Evolutionary conservation across 495 filamentous ascomycete species (phyloP), one percentile per base, ranked within the genome.

Genomic region (Elasticomyces elasticus): DNA sequence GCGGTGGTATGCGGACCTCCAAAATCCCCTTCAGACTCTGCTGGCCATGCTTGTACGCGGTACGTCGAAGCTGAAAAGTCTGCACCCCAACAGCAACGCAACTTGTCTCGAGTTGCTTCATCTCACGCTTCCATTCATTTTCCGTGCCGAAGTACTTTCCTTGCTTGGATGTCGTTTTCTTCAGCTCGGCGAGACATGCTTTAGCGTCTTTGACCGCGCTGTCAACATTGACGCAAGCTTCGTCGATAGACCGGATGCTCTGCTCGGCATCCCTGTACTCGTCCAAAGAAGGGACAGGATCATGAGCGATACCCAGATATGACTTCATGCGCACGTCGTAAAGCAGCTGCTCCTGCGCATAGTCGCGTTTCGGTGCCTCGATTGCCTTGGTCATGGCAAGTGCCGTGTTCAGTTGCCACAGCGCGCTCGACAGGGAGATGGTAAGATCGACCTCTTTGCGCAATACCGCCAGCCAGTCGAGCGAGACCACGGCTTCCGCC

Each of bases 281-380:
- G 4, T 80, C 76, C 52, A 76, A 88, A 0, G 80, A 71, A 0
- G 84, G 79, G n/a, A 89, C 69, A 55, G 83, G 79, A 0, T 89
- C 87, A 9, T 88, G 68, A 20, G 75, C 73, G 37, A 96, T 79
- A 5, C 70, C 62, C 6, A 82, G 70, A 55, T 94, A 96, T 0
- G 89, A 88, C 62, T 87, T 91, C 89, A 95, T 92, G 31, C 92
- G 84, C 2, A 94, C 69, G 57, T 92, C 82, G 67, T 95, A 94
- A 5, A 90, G 81, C 24, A 91, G 69, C 28, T 66, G 66, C 54
- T 88, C 79, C 25, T 72, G 78, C 43, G 81, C 79, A 66, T 92
- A 95, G 0, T 87, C 85, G 1, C 81, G 72, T 0, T 76, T 67
- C 5, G 82, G 79, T 1, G 73, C 59, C 0, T 70, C 71, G 22